These are phyloP conservation scores for Leucocoprinus sp. DNA, from an alignment of 768 basidiomycete species.

Conservation along the genomic window DNA sequence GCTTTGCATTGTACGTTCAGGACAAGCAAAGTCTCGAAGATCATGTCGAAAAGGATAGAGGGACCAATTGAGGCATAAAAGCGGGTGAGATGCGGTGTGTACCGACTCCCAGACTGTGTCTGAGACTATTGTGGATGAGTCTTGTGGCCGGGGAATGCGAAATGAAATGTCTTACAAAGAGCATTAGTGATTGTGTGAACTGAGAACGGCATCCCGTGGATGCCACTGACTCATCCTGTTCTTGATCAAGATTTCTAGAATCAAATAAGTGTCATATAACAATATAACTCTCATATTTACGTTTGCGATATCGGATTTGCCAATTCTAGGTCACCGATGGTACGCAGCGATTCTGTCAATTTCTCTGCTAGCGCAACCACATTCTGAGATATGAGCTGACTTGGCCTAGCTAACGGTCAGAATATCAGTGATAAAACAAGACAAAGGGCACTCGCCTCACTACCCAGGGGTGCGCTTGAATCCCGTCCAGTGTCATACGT, in stretches of 20 bases:
- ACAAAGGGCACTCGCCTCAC: constrained; percentile 37
- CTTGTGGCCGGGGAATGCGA: neutral
- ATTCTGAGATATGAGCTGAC: constrained; percentile 53
- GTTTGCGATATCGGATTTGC: constrained; percentile 46
- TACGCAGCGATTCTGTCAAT: constrained; percentile 59
- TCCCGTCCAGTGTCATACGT: constrained; percentile 54
- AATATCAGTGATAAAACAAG: neutral
- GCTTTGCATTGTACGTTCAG: constrained; percentile 43
- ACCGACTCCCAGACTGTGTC: constrained; percentile 67
- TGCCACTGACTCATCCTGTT: constrained; percentile 56
- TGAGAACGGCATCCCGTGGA: constrained; percentile 51
- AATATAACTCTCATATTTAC: constrained; percentile 16
- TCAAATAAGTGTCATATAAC: neutral
- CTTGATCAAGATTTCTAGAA: constrained; percentile 32
- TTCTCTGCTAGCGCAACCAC: constrained; percentile 53
- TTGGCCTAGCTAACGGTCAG: constrained; percentile 37
- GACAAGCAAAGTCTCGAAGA: constrained; percentile 44
- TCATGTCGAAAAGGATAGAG: constrained; percentile 38
- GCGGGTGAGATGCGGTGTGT: constrained; percentile 69
- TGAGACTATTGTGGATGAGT: constrained; percentile 50
- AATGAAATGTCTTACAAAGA: constrained; percentile 55
- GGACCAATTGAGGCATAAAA: constrained; percentile 66
- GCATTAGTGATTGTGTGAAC: constrained; percentile 73
- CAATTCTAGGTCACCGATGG: constrained; percentile 67
- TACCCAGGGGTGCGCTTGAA: constrained; percentile 61